phyloP scores from a whole-genome alignment of 2,329 filamentous ascomycete species.

The Verticillium klebahnii region DNA sequence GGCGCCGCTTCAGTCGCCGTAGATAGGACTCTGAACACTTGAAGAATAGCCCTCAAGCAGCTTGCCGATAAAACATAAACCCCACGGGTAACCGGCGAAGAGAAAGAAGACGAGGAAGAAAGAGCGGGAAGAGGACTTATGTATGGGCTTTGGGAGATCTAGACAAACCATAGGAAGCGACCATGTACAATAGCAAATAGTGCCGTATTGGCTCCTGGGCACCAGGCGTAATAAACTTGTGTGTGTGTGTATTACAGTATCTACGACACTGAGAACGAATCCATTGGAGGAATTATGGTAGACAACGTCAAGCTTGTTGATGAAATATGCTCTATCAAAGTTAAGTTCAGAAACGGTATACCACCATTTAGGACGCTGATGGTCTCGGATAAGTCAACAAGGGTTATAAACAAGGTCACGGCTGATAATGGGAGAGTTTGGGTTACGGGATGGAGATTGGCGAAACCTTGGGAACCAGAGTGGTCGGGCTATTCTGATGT shows the following conservation, averaged over 20 bases:
- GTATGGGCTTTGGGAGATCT: neutral
- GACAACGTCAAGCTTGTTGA: too few species aligned
- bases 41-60: slow-evolving; percentile 11
- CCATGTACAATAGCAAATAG: neutral
- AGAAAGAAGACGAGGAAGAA: neutral
- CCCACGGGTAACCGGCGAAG: neutral
- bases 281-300: too few species aligned
- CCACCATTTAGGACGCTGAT: too few species aligned
- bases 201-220: neutral
- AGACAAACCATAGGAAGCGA: neutral
- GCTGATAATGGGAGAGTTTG: too few species aligned
- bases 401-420: too few species aligned
- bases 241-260: neutral
- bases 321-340: too few species aligned
- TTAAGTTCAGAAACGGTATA: too few species aligned
- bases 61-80: slow-evolving; percentile 8
- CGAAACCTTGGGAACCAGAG: too few species aligned
- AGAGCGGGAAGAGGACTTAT: neutral
- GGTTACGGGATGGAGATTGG: too few species aligned
- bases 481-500: too few species aligned
- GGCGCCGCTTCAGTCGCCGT: slow-evolving; percentile 11
- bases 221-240: slow-evolving; percentile 1
- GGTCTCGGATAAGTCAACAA: too few species aligned
- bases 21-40: slow-evolving; percentile 14
- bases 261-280: too few species aligned